Evolutionary conservation across 345 rosid genomes (phyloP).

Genomic region (Citrus australasica): DNA sequence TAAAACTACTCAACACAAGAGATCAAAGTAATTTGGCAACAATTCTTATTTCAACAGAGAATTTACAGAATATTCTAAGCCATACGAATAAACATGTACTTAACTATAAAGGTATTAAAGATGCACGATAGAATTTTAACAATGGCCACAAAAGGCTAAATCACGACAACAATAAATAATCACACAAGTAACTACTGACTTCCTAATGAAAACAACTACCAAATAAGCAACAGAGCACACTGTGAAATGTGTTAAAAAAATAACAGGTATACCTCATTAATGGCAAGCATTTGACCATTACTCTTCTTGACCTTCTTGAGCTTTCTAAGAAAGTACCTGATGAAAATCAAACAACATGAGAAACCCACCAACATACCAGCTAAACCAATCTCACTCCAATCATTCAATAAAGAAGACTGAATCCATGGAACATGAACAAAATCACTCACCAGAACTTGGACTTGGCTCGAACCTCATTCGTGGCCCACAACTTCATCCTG

Average conservation of each 20-base stretch:
- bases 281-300: conserved; percentile 17
- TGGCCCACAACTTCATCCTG: conserved; percentile 54
- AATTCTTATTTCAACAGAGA: neutral
- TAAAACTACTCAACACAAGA: neutral
- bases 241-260: neutral
- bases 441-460: conserved; percentile 44
- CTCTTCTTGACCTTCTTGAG: conserved; percentile 23
- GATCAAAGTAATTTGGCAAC: neutral
- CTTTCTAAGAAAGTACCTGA: conserved; percentile 22
- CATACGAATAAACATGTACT: neutral
- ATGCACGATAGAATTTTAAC: neutral
- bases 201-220: neutral
- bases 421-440: neutral
- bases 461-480: conserved; percentile 47
- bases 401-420: neutral
- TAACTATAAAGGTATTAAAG: neutral
- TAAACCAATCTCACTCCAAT: neutral
- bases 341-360: neutral
- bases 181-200: neutral
- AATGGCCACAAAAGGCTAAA: too few species aligned
- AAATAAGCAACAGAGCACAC: neutral
- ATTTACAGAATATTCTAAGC: neutral
- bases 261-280: conserved; percentile 7
- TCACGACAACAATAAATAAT: neutral
- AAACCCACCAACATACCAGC: neutral